Evolutionary conservation across 73 alveolate species (phyloP).

Genomic region (Paramecium pentaurelia): DNA sequence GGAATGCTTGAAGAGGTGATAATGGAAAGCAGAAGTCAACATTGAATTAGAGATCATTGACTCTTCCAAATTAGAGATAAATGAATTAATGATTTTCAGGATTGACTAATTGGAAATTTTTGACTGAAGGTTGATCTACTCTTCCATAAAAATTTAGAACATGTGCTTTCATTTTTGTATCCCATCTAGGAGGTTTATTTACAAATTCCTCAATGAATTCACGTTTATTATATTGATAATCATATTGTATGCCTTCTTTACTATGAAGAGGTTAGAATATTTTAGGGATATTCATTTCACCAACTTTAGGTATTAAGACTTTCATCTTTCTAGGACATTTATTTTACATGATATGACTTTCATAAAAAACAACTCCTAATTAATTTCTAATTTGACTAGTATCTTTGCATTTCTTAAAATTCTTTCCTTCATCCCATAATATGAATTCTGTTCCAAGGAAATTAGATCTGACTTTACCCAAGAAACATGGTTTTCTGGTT

Average conservation of each 20-base stretch:
- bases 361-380: slow-evolving; percentile 80
- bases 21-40: slow-evolving; percentile 81
- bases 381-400: slow-evolving; percentile 66
- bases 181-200: slow-evolving; percentile 91
- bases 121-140: slow-evolving; percentile 87
- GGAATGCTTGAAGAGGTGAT: slow-evolving; percentile 78
- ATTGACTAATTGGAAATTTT: slow-evolving; percentile 83
- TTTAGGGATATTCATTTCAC: slow-evolving; percentile 51
- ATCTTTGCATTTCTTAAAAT: slow-evolving; percentile 73
- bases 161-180: slow-evolving; percentile 82
- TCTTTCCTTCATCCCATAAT: slow-evolving; percentile 77
- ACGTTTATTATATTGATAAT: slow-evolving; percentile 64
- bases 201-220: slow-evolving; percentile 67
- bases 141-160: slow-evolving; percentile 90
- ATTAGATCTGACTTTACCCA: slow-evolving; percentile 84
- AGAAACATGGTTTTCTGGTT: slow-evolving; percentile 61
- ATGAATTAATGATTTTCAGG: slow-evolving; percentile 75
- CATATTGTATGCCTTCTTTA: slow-evolving; percentile 67
- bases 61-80: slow-evolving; percentile 83
- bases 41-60: slow-evolving; percentile 75
- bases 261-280: slow-evolving; percentile 65
- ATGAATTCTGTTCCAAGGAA: slow-evolving; percentile 90
- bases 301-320: slow-evolving; percentile 71
- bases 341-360: slow-evolving; percentile 80
- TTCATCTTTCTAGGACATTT: slow-evolving; percentile 92